Conservation (phyloP, 2,329 filamentous ascomycete genomes). For the Xenoacremonium recifei region DNA sequence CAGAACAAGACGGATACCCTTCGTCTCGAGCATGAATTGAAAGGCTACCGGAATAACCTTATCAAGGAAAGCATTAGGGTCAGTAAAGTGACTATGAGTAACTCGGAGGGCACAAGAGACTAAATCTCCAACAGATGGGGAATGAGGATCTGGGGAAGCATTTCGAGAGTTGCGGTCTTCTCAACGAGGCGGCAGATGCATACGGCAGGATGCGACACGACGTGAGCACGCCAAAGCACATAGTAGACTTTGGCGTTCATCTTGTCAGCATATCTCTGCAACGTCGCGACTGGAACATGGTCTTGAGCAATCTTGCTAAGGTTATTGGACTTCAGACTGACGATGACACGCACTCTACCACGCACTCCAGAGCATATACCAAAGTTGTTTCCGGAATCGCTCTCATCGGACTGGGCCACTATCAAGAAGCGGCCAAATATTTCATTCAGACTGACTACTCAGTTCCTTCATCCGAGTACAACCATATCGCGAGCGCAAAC, state of each 20-base stretch:
- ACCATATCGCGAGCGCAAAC: slow-evolving; percentile 74
- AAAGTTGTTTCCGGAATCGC: slow-evolving; percentile 52
- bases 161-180: slow-evolving; percentile 74
- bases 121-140: slow-evolving; percentile 67
- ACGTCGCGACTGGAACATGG: slow-evolving; percentile 72
- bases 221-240: slow-evolving; percentile 78
- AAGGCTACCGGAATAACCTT: slow-evolving; percentile 92
- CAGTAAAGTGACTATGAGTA: too few relatives aligned
- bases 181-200: slow-evolving; percentile 69
- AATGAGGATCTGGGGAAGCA: slow-evolving; percentile 89
- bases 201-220: slow-evolving; percentile 89
- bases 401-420: slow-evolving; percentile 45
- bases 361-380: slow-evolving; percentile 45
- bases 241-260: slow-evolving; percentile 78
- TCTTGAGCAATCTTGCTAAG: slow-evolving; percentile 61
- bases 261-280: slow-evolving; percentile 75
- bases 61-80: slow-evolving; percentile 96
- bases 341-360: slow-evolving; percentile 42
- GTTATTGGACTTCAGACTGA: slow-evolving; percentile 50
- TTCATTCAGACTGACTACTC: slow-evolving; percentile 66
- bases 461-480: slow-evolving; percentile 53
- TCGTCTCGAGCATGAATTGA: slow-evolving; percentile 80
- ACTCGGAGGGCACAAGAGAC: too few relatives aligned
- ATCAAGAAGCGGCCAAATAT: slow-evolving; percentile 62
- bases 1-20: slow-evolving; percentile 68